Base-by-base conservation (phyloP, 2,329 filamentous ascomycete species). In the Dryadomyces sulphureus region DNA sequence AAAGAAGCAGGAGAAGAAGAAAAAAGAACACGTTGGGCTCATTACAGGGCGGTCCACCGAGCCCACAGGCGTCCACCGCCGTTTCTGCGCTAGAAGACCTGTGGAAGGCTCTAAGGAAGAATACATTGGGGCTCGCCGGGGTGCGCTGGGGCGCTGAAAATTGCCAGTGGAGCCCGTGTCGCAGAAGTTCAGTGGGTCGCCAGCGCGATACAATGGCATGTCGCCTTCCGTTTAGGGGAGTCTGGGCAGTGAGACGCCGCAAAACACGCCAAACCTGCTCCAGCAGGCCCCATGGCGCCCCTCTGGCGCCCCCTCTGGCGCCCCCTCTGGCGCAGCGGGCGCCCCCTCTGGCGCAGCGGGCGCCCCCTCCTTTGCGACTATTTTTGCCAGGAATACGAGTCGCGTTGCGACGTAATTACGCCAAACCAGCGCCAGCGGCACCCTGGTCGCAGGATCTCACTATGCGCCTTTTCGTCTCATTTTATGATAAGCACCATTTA, bases 11-110 rank as follows among this genome's bases (percentile, higher is more conserved):
- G 9, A 32, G 27, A 32, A 32, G 27, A n/a, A 36, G 34, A 9
- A 14, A 32, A 32, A 32, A 32, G 11, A 32, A 32, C 27, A 32
- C 27, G 27, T 32, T 32, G 27, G 7, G 27, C 16, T 32, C 16
- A 14, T 32, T 32, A 9, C 27, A 32, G 27, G 9, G 27, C 9
- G 27, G 4, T 32, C 27, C 36, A 30, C 7, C 14, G 14, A 30
- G 14, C 34, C 6, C 16, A n/a, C 36, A 5, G 41, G 24, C 27
- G 16, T 21, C 35, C 25, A 41, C 30, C 6, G 38, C 11, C n/a
- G n/a, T 19, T 36, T 45, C 39, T 7, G 19, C 49, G 45, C 49
- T 51, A 51, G 49, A 51, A 51, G 45, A 41, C 44, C 38, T 32
- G 34, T 24, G 45, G 49, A 51, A 51, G 49, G n/a, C 32, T 36